A percentile compares a stretch with the other conserved stretches of the same genome.
These are phyloP conservation scores for Tillandsia fasciculata DNA, from an alignment of 176 grass and related monocot genomes.

Conservation along the genomic window DNA sequence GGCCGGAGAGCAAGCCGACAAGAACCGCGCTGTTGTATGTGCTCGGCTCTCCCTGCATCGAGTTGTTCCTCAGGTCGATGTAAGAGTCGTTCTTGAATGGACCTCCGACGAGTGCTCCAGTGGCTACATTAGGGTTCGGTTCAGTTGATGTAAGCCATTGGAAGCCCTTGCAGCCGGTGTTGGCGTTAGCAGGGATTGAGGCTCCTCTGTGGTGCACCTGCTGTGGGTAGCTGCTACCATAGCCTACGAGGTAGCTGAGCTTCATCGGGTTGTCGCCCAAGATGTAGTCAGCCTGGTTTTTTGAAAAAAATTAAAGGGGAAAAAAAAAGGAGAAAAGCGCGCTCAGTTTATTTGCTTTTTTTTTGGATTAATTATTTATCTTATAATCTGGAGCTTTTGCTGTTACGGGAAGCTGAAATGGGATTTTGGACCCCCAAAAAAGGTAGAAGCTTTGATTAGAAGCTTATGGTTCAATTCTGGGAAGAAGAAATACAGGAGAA, in stretches of 20 bases:
- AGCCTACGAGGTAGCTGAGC: slow-evolving; percentile 93
- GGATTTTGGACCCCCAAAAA: too few relatives aligned
- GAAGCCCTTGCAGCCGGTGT: slow-evolving; percentile 81
- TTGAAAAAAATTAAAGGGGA: background rate
- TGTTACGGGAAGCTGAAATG: too few relatives aligned
- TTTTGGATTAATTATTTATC: background rate
- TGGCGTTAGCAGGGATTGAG: slow-evolving; percentile 53
- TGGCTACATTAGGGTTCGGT: slow-evolving; percentile 78
- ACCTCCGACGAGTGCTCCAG: slow-evolving; percentile 72
- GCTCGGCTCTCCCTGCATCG: slow-evolving; percentile 72
- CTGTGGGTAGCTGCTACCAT: slow-evolving; percentile 67
- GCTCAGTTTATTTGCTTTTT: background rate
- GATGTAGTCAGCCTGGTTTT: slow-evolving; percentile 58
- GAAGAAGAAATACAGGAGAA: too few relatives aligned
- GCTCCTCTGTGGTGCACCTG: slow-evolving; percentile 92
- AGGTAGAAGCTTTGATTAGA: background rate
- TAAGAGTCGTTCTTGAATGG: slow-evolving; percentile 85
- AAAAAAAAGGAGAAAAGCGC: slow-evolving; percentile 9
- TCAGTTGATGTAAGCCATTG: slow-evolving; percentile 49
- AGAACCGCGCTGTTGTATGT: slow-evolving; percentile 88
- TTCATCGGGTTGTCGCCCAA: slow-evolving; percentile 92
- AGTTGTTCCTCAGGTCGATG: slow-evolving; percentile 63
- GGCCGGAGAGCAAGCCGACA: slow-evolving; percentile 56
- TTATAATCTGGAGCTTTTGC: too few relatives aligned
- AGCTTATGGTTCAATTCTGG: too few relatives aligned